Evolutionary conservation across 495 filamentous ascomycete species (phyloP).

Genomic region (Xylaria palmicola): DNA sequence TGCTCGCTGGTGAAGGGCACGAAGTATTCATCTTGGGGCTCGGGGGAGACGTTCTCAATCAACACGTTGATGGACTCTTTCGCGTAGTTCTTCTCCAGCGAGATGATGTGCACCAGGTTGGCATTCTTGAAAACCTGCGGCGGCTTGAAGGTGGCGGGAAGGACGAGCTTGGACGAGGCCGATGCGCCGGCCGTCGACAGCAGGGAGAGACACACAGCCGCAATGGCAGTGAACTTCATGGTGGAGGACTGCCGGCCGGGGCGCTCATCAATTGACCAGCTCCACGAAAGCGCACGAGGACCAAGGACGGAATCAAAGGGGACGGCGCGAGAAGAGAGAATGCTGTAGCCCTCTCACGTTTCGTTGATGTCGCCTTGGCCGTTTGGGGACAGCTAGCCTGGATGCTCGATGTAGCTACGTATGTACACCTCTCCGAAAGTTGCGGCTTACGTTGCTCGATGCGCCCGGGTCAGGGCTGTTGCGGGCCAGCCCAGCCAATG

Average conservation of each 20-base stretch:
- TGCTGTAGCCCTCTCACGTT: conserved; percentile 2
- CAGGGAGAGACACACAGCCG: conserved; percentile 49
- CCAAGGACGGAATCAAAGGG: background rate
- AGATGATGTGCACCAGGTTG: conserved; percentile 86
- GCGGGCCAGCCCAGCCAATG: background rate
- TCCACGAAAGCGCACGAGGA: conserved; percentile 17
- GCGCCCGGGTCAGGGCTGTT: conserved; percentile 5
- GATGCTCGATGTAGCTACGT: no score
- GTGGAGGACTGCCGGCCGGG: conserved; percentile 34
- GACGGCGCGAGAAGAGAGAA: background rate
- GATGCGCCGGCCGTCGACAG: conserved; percentile 39
- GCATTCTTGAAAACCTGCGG: conserved; percentile 87
- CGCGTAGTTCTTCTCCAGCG: conserved; percentile 86
- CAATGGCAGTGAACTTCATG: conserved; percentile 55
- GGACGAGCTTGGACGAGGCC: conserved; percentile 41
- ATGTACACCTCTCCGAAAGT: conserved; percentile 33
- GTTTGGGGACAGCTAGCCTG: conserved; percentile 18
- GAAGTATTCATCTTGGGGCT: conserved; percentile 84
- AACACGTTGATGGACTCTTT: conserved; percentile 90
- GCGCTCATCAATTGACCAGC: conserved; percentile 41
- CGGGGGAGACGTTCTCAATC: conserved; percentile 76
- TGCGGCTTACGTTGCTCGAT: conserved; percentile 36
- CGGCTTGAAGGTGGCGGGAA: conserved; percentile 76
- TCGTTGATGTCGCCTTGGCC: conserved; percentile 13
- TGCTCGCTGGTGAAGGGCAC: conserved; percentile 75